Evolutionary conservation across 768 basidiomycete genomes (phyloP).

Genomic region (Hygrophoropsis aurantiaca): DNA sequence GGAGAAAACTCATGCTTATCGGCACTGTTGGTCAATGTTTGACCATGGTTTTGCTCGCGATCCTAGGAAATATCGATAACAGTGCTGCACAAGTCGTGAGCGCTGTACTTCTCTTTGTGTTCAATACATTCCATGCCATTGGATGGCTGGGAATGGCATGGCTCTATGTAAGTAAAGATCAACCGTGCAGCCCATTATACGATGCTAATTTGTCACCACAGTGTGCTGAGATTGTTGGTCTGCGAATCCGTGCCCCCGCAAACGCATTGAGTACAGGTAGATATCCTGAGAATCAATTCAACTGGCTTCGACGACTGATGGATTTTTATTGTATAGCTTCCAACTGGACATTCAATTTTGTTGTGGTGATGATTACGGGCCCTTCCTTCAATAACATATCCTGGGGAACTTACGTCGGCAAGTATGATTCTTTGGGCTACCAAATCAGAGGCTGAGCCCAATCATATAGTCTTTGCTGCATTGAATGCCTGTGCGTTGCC

Average conservation of each 20-base stretch:
- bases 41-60: slow-evolving; percentile 60
- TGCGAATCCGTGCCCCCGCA: slow-evolving; percentile 26
- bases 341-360: slow-evolving; percentile 1
- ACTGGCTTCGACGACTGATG: not conserved
- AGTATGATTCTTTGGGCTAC: too few relatives aligned
- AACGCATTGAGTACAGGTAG: slow-evolving; percentile 23
- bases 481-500: slow-evolving; percentile 1
- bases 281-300: not conserved
- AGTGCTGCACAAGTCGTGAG: slow-evolving; percentile 49
- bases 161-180: slow-evolving; percentile 52
- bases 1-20: slow-evolving; percentile 70
- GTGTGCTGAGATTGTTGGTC: slow-evolving; percentile 27
- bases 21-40: slow-evolving; percentile 60
- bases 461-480: too few relatives aligned
- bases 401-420: slow-evolving; percentile 15
- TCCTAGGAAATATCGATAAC: slow-evolving; percentile 51
- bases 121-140: slow-evolving; percentile 69
- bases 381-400: not conserved
- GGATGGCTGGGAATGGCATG: slow-evolving; percentile 75
- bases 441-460: not conserved
- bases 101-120: slow-evolving; percentile 61
- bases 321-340: not conserved
- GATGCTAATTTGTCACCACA: slow-evolving; percentile 5
- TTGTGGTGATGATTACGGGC: not conserved
- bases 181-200: not conserved